Evolutionary conservation across 169 alveolate species (phyloP).

Genomic region (Eimeria sp.): DNA sequence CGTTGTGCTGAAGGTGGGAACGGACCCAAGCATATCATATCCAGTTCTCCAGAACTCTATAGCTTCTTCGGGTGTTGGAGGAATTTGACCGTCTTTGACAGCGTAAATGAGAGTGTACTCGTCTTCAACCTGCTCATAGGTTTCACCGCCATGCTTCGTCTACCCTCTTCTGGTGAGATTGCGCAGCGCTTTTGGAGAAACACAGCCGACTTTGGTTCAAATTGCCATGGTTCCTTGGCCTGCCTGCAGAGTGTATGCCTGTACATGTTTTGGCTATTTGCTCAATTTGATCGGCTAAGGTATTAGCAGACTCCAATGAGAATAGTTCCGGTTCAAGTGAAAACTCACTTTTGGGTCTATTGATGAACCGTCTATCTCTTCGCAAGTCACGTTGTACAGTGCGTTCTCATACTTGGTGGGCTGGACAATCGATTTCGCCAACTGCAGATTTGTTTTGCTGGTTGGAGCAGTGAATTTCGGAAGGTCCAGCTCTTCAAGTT

Average conservation of each 20-base stretch:
- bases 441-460: too few relatives aligned
- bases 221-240: background rate
- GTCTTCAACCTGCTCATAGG: conserved; percentile 2
- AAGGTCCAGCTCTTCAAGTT: background rate
- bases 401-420: conserved; percentile 1
- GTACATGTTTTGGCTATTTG: background rate
- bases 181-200: too few relatives aligned
- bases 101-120: conserved; percentile 17
- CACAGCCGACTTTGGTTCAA: background rate
- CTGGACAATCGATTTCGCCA: background rate
- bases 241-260: background rate
- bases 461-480: background rate
- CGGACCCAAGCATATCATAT: conserved; percentile 18
- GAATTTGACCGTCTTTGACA: background rate
- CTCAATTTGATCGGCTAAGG: background rate
- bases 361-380: background rate
- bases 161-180: background rate
- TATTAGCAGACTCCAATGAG: background rate
- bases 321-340: background rate
- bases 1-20: background rate
- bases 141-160: background rate
- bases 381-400: background rate
- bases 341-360: conserved; percentile 45
- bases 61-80: conserved; percentile 39
- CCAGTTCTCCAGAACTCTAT: conserved; percentile 18